Evolutionary conservation across 352 stramenopile genomes (phyloP).

Genomic region (Phytopythium helicoides): DNA sequence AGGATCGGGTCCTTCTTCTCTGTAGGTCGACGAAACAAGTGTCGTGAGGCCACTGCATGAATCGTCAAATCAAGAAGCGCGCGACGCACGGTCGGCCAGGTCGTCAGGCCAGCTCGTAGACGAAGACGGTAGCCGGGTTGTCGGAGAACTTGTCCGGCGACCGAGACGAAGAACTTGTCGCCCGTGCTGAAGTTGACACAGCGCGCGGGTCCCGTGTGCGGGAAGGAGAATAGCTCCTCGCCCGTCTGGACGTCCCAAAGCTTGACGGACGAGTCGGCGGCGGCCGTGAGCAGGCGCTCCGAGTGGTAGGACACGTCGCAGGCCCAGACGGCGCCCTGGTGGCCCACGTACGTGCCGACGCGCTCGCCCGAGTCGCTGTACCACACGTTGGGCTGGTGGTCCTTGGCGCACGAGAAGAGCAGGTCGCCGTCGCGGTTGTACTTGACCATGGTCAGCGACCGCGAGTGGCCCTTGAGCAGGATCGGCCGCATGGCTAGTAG

Average conservation of each 20-base stretch:
- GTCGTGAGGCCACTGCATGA: background rate
- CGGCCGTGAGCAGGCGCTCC: constrained; percentile 94
- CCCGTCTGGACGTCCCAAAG: constrained; percentile 92
- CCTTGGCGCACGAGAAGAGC: constrained; percentile 96
- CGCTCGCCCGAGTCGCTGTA: constrained; percentile 95
- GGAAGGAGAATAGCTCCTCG: constrained; percentile 85
- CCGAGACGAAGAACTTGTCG: constrained; percentile 82
- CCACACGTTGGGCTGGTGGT: constrained; percentile 97
- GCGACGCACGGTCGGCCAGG: constrained; percentile 52
- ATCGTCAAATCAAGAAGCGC: background rate
- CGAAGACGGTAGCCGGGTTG: constrained; percentile 68
- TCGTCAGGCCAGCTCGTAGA: constrained; percentile 81
- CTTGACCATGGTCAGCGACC: constrained; percentile 98
- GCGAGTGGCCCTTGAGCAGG: constrained; percentile 98
- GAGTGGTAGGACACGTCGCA: constrained; percentile 94
- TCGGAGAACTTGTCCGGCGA: constrained; percentile 86
- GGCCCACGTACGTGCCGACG: constrained; percentile 95
- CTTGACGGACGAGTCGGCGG: constrained; percentile 91
- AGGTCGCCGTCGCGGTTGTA: constrained; percentile 99
- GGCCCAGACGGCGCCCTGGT: constrained; percentile 97
- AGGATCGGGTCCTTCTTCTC: constrained; percentile 60
- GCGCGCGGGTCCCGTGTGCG: constrained; percentile 74
- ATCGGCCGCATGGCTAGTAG: constrained; percentile 91
- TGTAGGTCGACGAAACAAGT: constrained; percentile 7
- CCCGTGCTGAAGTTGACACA: constrained; percentile 87